Evolutionary conservation across 2,329 filamentous ascomycete species (phyloP), one percentile per base, ranked within the genome.

Genomic region (Colletotrichum sp.): DNA sequence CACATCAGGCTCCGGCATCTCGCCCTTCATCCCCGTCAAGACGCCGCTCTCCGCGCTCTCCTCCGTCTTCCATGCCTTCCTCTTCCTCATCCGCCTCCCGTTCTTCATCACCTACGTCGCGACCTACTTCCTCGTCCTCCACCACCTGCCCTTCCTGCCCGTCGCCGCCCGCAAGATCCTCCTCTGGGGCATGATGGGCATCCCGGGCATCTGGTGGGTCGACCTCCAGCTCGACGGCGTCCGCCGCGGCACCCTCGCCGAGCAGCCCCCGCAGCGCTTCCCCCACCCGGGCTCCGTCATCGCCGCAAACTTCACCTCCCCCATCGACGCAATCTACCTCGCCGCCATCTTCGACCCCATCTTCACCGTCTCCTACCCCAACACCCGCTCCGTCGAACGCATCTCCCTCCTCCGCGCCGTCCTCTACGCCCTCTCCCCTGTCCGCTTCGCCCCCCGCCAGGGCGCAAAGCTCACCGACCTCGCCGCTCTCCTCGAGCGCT

Each of bases 171-270:
- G 95, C 81, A 99, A 99, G 86, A 92, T 94, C 15, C 92, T 95
- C 65, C 87, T 99, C 69, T 99, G 97, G 96, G 91, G 92, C 76
- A 91, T 99, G 78, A 91, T 99, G 79, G 94, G 93, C 48, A 94
- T 98, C 75, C 95, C 96, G 0, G 96, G 97, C 32, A 95, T 99
- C 74, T 99, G 96, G 96, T 99, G 96, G 96, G 93, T 98, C 72
- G 97, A 99, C 85, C 88, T 99, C n/a, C 96, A 98, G 84, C 95
- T 99, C 79, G 97, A 99, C 83, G 96, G 96, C 74, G 97, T 99
- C 70, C 96, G 95, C 86, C 95, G 96, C 86, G 97, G 97, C 86
- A 96, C 94, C 30, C 88, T 98, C 36, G 93, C 94, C 63, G 93
- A 94, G 81, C 93, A 96, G 80, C 93, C 94, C 52, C 87, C 90